Evolutionary conservation across 805 yeast genomes (phyloP), one percentile per base, ranked within the genome.

Genomic region (Danielia reshetovae): DNA sequence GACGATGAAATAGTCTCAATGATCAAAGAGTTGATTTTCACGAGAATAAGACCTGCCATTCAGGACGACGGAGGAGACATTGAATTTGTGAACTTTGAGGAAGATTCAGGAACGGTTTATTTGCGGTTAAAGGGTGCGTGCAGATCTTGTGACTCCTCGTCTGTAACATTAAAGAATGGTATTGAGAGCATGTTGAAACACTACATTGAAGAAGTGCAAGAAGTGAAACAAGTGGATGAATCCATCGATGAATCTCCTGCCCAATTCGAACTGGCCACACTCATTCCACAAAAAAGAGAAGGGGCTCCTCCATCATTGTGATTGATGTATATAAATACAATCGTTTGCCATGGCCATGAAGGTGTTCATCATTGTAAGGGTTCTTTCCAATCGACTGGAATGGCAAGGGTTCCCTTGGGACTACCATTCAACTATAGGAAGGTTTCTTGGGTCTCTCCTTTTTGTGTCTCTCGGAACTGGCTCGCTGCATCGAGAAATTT

Each of bases 41-140:
- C 87, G 1, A 68, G 84, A 51, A 80, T 80, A 31, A 70, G 83
- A 53, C 87, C 87, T 2, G 85, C 86, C 0, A 70, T 80, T 41
- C 85, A 79, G 52, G 87, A 80, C 40, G 87, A 80, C 49, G 87
- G 87, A 29, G 87, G 87, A 4, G 87, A 80, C 50, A 73, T 80
- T 29, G 85, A 79, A 48, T 80, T 79, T 57, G 77, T 81, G 22
- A 63, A 65, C 1, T 79, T 80, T 49, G 46, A 43, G 13, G 79
- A 76, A 41, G 70, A 70, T 6, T 52, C 64, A 3, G 87, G 87
- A 7, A 68, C 72, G 1, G 85, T 79, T 1, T 69, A 62, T 36
- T 65, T 80, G 48, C 72, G 72, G 53, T 64, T 80, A 34, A 72
- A 72, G 54, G 87, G 87, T 21, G 86, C 86, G 1, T 80, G 87